These are phyloP conservation scores for Mimosa pudica DNA, from an alignment of 306 rosid species.

Conservation along the genomic window DNA sequence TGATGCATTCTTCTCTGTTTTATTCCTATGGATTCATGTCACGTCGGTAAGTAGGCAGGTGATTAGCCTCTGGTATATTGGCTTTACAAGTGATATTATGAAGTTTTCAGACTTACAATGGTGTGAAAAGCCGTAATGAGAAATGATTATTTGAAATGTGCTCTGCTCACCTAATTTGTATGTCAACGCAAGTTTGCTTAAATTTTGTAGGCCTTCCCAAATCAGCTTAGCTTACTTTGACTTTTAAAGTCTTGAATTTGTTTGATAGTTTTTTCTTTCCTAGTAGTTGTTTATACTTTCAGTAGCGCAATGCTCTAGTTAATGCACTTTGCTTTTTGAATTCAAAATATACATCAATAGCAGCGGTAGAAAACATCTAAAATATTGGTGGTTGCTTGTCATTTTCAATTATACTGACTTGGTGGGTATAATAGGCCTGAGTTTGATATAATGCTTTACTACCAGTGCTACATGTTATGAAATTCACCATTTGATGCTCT, in stretches of 20 bases:
- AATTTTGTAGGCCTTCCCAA: not conserved
- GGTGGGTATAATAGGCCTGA: not conserved
- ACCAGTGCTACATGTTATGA: not conserved
- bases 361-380: not conserved
- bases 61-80: constrained; percentile 1
- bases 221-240: not conserved
- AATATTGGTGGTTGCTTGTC: not conserved
- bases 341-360: not conserved
- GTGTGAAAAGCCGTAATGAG: constrained; percentile 6
- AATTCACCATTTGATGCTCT: not conserved
- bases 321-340: not conserved
- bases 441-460: not conserved
- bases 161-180: not conserved
- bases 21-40: constrained; percentile 6
- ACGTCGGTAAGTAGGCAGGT: constrained; percentile 24
- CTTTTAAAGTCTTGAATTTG: constrained; percentile 10
- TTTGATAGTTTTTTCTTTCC: constrained; percentile 14
- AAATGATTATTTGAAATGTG: constrained; percentile 2
- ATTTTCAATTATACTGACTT: not conserved
- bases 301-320: not conserved
- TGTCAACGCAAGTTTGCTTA: not conserved
- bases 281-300: not conserved
- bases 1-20: not conserved
- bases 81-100: not conserved
- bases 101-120: constrained; percentile 14